Percentiles rank a stretch among this genome's conserved stretches.
These are phyloP conservation scores for Gossypioides kirkii DNA, from an alignment of 345 rosid species.

Conservation along the genomic window DNA sequence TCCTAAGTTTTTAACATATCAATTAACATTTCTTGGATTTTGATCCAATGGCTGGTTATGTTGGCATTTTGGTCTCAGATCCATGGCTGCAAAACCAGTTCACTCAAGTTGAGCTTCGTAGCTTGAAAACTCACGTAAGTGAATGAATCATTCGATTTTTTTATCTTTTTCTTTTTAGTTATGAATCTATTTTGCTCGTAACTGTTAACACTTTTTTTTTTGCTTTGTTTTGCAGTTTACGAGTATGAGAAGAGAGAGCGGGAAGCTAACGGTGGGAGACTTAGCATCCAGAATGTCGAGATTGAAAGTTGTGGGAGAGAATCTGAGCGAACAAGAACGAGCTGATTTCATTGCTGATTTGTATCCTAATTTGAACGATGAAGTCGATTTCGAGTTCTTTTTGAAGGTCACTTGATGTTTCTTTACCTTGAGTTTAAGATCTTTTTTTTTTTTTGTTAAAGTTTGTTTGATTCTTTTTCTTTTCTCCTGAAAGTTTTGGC, in stretches of 20 bases:
- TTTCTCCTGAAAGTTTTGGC: neutral
- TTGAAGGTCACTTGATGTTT: conserved; percentile 49
- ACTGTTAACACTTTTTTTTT: neutral
- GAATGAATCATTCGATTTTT: neutral
- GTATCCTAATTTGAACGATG: conserved; percentile 59
- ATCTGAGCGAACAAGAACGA: conserved; percentile 66
- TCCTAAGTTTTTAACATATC: too few species aligned
- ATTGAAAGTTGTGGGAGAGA: conserved; percentile 79
- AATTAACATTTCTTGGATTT: neutral
- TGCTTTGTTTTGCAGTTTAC: conserved; percentile 42
- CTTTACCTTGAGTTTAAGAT: neutral
- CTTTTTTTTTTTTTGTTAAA: neutral
- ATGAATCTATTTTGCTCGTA: neutral
- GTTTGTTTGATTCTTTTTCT: neutral
- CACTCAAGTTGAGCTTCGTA: conserved; percentile 98
- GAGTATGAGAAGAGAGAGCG: conserved; percentile 91
- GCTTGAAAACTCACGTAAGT: conserved; percentile 84
- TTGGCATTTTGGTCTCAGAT: conserved; percentile 90
- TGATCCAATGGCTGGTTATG: conserved; percentile 64
- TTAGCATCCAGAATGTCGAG: conserved; percentile 84
- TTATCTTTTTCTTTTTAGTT: neutral
- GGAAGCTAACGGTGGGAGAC: conserved; percentile 75
- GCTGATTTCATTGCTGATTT: conserved; percentile 56
- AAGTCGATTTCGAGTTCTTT: conserved; percentile 93
- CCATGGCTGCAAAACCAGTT: conserved; percentile 97